A percentile compares a stretch with the other conserved stretches of the same genome.
These are phyloP conservation scores for Triangularia setosa DNA, from an alignment of 2,329 filamentous ascomycete genomes.

Conservation along the genomic window DNA sequence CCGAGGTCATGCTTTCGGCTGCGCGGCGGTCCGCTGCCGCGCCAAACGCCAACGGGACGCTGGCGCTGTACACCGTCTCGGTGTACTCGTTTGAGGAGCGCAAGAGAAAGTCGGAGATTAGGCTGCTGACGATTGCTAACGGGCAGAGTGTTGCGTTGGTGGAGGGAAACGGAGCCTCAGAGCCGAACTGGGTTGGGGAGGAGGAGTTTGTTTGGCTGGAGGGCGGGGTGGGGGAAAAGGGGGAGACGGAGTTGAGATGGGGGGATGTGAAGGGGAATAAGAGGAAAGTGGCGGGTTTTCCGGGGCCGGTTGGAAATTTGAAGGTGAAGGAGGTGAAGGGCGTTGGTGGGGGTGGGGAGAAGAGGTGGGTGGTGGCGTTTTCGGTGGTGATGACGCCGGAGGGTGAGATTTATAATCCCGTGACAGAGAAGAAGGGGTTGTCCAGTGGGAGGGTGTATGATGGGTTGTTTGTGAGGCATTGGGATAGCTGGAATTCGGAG, in stretches of 20 bases:
- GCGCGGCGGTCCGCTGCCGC: slow-evolving; percentile 66
- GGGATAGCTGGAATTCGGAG: slow-evolving; percentile 71
- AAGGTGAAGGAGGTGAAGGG: slow-evolving; percentile 51
- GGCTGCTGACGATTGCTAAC: slow-evolving; percentile 64
- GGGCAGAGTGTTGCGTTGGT: slow-evolving; percentile 64
- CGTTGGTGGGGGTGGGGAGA: no score
- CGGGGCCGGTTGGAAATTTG: slow-evolving; percentile 54
- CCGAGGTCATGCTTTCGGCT: slow-evolving; percentile 71
- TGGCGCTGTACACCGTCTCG: slow-evolving; percentile 64
- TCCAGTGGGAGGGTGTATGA: slow-evolving; percentile 70
- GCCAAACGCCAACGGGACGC: slow-evolving; percentile 64
- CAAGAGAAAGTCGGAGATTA: slow-evolving; percentile 61
- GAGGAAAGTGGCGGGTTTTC: slow-evolving; percentile 43
- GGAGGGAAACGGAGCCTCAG: slow-evolving; percentile 60
- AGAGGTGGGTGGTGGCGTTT: slow-evolving; percentile 49
- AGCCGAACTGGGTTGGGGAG: slow-evolving; percentile 73
- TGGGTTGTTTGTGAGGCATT: slow-evolving; percentile 74
- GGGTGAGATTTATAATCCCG: slow-evolving; percentile 65
- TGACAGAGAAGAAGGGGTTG: slow-evolving; percentile 54
- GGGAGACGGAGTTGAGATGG: slow-evolving; percentile 40
- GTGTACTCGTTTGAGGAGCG: slow-evolving; percentile 79
- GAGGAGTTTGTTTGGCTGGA: slow-evolving; percentile 57
- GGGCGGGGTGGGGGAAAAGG: slow-evolving; percentile 41
- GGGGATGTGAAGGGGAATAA: not conserved
- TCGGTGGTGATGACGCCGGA: slow-evolving; percentile 64